Conservation (phyloP, 306 rosid genomes). For the Benincasa hispida region DNA sequence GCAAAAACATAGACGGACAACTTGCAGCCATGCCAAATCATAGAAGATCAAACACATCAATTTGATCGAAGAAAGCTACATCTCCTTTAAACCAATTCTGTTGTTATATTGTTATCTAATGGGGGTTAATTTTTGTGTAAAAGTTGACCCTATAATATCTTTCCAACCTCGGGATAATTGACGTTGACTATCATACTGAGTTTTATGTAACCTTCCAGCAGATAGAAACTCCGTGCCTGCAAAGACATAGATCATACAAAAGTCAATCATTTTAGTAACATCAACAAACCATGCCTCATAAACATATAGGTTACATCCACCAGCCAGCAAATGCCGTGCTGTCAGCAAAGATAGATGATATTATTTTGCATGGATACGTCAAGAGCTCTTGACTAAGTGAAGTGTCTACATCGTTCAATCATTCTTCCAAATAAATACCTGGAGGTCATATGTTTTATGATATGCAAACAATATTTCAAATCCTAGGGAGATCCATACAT, state of each 20-base stretch:
- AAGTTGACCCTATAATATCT: not conserved
- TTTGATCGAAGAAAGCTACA: not conserved
- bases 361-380: not conserved
- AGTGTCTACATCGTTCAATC: not conserved
- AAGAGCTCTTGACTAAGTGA: not conserved
- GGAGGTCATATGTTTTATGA: not conserved
- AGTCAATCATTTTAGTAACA: not conserved
- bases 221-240: slow-evolving; percentile 44
- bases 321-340: not conserved
- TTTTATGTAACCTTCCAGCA: slow-evolving; percentile 31
- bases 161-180: slow-evolving; percentile 54
- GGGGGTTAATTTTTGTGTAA: not conserved
- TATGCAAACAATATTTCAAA: not conserved
- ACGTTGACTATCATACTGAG: slow-evolving; percentile 30
- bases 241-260: slow-evolving; percentile 7
- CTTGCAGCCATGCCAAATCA: not conserved
- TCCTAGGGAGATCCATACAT: not conserved
- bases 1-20: not conserved
- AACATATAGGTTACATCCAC: not conserved
- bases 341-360: not conserved
- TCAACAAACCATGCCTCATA: not conserved
- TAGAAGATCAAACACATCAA: not conserved
- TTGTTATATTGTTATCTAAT: not conserved
- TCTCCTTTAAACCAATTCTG: not conserved
- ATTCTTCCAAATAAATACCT: not conserved